phyloP scores from a whole-genome alignment of 1,284 basidiomycete genomes.

The Fomitiporia mediterranea region DNA sequence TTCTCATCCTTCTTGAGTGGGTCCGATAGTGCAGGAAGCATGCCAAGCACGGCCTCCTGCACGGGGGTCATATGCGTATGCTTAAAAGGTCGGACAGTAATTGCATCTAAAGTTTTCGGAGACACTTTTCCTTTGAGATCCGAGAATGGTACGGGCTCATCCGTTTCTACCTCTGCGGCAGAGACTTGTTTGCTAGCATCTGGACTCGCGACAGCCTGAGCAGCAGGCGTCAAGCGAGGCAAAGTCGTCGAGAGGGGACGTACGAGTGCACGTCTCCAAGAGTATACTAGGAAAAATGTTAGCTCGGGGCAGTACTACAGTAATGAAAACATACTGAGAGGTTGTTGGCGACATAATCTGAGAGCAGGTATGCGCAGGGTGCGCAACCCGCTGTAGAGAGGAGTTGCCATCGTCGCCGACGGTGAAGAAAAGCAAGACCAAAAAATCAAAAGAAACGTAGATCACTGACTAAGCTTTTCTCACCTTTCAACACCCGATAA shows the following conservation, averaged over 20 bases:
- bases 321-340: not conserved
- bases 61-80: conserved; percentile 80
- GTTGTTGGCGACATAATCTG: not conserved
- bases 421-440: conserved; percentile 3
- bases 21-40: conserved; percentile 53
- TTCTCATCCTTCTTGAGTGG: conserved; percentile 30
- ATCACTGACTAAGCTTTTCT: not conserved
- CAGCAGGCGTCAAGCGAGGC: conserved; percentile 1
- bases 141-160: conserved; percentile 33
- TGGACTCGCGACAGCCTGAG: not conserved
- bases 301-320: too few relatives aligned
- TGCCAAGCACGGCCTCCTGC: conserved; percentile 74
- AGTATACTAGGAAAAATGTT: not conserved
- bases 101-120: conserved; percentile 52
- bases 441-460: not conserved
- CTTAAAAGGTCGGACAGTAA: conserved; percentile 66
- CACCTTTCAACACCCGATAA: not conserved
- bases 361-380: not conserved
- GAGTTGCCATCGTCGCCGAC: conserved; percentile 12
- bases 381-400: not conserved
- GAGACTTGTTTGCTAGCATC: not conserved
- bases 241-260: conserved; percentile 6
- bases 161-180: not conserved
- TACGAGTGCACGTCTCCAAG: not conserved
- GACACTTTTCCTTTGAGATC: conserved; percentile 40